A percentile compares a stretch with the other conserved stretches of the same genome.
These are phyloP conservation scores for Hymenoscyphus repandus DNA, from an alignment of 2,329 filamentous ascomycete genomes.

Conservation along the genomic window DNA sequence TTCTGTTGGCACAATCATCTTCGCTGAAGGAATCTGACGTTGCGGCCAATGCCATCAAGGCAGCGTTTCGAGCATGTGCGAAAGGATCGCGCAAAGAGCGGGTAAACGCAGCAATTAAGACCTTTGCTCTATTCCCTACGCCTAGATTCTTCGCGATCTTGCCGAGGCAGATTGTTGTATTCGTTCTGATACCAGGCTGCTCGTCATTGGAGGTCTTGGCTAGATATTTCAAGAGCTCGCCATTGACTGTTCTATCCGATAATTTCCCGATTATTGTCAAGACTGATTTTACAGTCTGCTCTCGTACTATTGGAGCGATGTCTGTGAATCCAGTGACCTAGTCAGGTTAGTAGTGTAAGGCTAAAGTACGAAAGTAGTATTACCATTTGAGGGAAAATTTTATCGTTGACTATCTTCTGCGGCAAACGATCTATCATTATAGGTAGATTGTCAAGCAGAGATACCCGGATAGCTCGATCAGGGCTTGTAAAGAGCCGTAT, in stretches of 20 bases:
- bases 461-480: conserved; percentile 87
- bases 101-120: conserved; percentile 87
- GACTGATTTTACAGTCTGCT: conserved; percentile 94
- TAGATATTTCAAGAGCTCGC: conserved; percentile 82
- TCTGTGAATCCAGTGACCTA: conserved; percentile 94
- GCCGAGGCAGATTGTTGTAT: conserved; percentile 94
- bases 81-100: conserved; percentile 89
- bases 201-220: conserved; percentile 97
- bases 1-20: conserved; percentile 79
- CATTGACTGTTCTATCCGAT: conserved; percentile 88
- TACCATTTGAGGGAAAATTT: conserved; percentile 92
- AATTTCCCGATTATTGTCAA: conserved; percentile 82
- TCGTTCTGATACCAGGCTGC: conserved; percentile 93
- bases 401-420: conserved; percentile 88
- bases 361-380: not conserved
- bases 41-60: conserved; percentile 77
- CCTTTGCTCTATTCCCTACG: conserved; percentile 73
- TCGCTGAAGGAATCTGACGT: conserved; percentile 83
- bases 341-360: conserved; percentile 14
- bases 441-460: conserved; percentile 80
- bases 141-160: conserved; percentile 92
- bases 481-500: conserved; percentile 85
- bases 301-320: conserved; percentile 80
- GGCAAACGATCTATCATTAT: conserved; percentile 86
- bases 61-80: conserved; percentile 86